Evolutionary conservation across 2,329 filamentous ascomycete species (phyloP).

Genomic region (Arthrobotrys megalospora): DNA sequence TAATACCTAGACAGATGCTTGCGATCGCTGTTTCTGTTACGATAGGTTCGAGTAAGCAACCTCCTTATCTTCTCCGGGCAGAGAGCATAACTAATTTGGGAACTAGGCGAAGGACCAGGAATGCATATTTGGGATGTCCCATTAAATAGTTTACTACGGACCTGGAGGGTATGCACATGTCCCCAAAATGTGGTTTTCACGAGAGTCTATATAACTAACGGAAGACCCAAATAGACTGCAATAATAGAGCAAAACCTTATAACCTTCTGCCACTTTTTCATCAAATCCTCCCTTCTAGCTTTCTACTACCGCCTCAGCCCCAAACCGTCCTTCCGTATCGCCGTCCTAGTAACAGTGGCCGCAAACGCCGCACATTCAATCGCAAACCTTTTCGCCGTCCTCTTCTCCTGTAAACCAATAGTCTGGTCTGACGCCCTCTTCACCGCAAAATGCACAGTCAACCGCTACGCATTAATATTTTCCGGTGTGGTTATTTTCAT

Average conservation of each 20-base stretch:
- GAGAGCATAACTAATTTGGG: background rate
- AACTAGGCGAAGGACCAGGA: slow-evolving; percentile 29
- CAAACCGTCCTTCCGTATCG: slow-evolving; percentile 38
- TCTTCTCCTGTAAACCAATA: slow-evolving; percentile 48
- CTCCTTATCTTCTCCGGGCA: background rate
- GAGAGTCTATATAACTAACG: background rate
- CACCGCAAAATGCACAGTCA: slow-evolving; percentile 20
- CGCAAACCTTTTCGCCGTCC: slow-evolving; percentile 18
- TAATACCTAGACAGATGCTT: slow-evolving; percentile 21
- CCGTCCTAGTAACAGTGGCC: slow-evolving; percentile 26
- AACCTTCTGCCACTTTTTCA: slow-evolving; percentile 56
- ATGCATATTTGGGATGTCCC: slow-evolving; percentile 47
- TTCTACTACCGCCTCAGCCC: slow-evolving; percentile 55
- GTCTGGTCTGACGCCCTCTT: slow-evolving; percentile 45
- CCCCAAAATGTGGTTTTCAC: background rate
- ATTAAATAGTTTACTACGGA: slow-evolving; percentile 13
- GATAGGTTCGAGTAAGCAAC: slow-evolving; percentile 19
- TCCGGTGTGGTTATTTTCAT: slow-evolving; percentile 49
- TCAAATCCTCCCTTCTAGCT: slow-evolving; percentile 45
- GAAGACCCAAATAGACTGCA: background rate
- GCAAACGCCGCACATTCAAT: slow-evolving; percentile 35
- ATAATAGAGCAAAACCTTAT: slow-evolving; percentile 45
- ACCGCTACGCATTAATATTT: slow-evolving; percentile 32
- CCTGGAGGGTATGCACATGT: slow-evolving; percentile 27
- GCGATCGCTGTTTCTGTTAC: slow-evolving; percentile 26